Base-by-base conservation (phyloP, 257 asterid genomes). In the Marsdenia floribunda region DNA sequence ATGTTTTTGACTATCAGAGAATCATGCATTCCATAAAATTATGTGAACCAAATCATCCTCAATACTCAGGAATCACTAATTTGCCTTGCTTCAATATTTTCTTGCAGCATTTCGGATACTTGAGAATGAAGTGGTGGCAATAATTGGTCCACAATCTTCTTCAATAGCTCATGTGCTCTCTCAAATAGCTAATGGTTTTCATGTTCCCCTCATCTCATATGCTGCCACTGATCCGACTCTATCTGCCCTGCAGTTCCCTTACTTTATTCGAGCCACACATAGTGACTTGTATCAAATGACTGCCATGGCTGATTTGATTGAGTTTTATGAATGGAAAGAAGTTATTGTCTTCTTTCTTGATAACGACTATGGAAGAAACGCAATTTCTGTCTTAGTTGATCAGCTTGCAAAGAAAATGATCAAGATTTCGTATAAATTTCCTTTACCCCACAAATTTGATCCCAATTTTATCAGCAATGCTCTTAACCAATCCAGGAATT, bases 151-250 rank as follows among this genome's bases (percentile, higher is more conserved):
- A 52, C 95, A 93, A 64, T 93, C 98, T 50, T 93, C 98, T 12
- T 85, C 86, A 33, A 87, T 93, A 9, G 96, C 96, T 71, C 98
- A 93, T 75, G 82, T 87, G 61, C 76, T 93, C 33, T 83, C 93
- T 75, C 85, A 88, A 18, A 86, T 93, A 13, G 93, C 89, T 13
- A 87, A 88, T 22, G 98, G 87, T 85, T 88, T 93, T 78, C 83
- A 78, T 37, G 91, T 93, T 19, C 98, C 98, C 3, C 87, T 93
- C 37, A 40, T 93, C 57, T 91, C 98, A 1, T 90, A 85, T 80
- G 92, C 98, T 47, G 97, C 95, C 26, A 91, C 97, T 13, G 98
- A 93, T 82, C 98, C 97, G 15, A 91, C 98, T 61, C 89, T 93
- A 29, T 79, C 93, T 14, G 75, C 96, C 72, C 87, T 89, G 42